These are phyloP conservation scores for Lactarius pseudohatsudake DNA, from an alignment of 768 basidiomycete genomes.

Conservation along the genomic window DNA sequence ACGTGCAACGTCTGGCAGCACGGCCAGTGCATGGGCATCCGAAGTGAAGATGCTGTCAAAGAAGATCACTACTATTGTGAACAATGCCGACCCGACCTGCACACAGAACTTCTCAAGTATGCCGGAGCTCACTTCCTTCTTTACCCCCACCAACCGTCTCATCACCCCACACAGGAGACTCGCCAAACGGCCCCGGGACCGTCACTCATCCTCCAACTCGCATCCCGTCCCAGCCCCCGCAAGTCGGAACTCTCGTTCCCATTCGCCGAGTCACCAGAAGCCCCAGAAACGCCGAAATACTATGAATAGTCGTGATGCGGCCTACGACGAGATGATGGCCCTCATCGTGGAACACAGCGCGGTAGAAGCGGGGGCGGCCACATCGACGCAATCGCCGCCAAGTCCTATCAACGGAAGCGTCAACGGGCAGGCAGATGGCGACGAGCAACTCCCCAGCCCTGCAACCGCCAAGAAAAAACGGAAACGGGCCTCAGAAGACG, in stretches of 20 bases:
- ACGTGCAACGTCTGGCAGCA: conserved; percentile 98
- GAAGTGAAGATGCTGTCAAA: conserved; percentile 69
- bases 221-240: conserved; percentile 33
- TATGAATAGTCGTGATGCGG: conserved; percentile 96
- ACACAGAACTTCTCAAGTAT: conserved; percentile 78
- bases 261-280: conserved; percentile 62
- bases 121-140: conserved; percentile 33
- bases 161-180: conserved; percentile 50
- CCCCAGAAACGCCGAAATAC: conserved; percentile 90
- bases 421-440: conserved; percentile 43
- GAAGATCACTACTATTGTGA: conserved; percentile 92
- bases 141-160: conserved; percentile 28
- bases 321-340: conserved; percentile 78
- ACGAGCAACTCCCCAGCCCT: conserved; percentile 48
- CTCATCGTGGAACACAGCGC: conserved; percentile 63
- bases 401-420: conserved; percentile 36
- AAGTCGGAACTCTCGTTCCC: conserved; percentile 71
- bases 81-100: conserved; percentile 83
- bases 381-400: conserved; percentile 45
- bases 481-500: conserved; percentile 73
- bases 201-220: conserved; percentile 51
- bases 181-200: conserved; percentile 61
- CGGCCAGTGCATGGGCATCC: conserved; percentile 92
- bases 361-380: conserved; percentile 70
- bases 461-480: conserved; percentile 61